Evolutionary conservation across 768 basidiomycete genomes (phyloP).

Genomic region (Psilocybe cyanescens): DNA sequence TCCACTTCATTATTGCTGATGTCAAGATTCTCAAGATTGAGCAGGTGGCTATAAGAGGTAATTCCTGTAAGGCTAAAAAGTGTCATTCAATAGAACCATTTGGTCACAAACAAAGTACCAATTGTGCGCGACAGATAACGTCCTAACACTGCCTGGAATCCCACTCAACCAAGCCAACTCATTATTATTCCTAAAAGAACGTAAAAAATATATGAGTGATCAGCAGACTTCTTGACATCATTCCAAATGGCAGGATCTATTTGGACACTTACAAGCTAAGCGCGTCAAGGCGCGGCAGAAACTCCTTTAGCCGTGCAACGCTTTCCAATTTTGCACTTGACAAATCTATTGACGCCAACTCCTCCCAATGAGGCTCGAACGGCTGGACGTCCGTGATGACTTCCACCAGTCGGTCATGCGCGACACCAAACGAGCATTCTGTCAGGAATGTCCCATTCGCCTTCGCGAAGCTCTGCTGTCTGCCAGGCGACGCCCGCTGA

Average conservation of each 20-base stretch:
- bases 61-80: constrained; percentile 73
- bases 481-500: constrained; percentile 32
- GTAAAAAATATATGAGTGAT: constrained; percentile 13
- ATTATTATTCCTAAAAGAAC: constrained; percentile 63
- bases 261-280: constrained; percentile 68
- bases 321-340: constrained; percentile 76
- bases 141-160: constrained; percentile 70
- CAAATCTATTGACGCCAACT: constrained; percentile 74
- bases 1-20: constrained; percentile 91
- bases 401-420: constrained; percentile 90
- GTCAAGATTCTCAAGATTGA: constrained; percentile 87
- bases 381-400: constrained; percentile 95
- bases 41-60: constrained; percentile 87
- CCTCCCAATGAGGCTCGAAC: constrained; percentile 95
- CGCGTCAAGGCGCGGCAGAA: constrained; percentile 79
- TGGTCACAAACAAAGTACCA: constrained; percentile 47
- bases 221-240: constrained; percentile 6
- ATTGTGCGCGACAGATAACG: constrained; percentile 78
- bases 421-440: constrained; percentile 94
- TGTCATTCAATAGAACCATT: constrained; percentile 13
- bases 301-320: constrained; percentile 84
- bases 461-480: constrained; percentile 28
- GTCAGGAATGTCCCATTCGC: constrained; percentile 72
- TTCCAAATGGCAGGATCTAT: constrained; percentile 1
- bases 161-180: constrained; percentile 82